Conservation (phyloP, 2,329 filamentous ascomycete species). For the Hypoxylon sp. region DNA sequence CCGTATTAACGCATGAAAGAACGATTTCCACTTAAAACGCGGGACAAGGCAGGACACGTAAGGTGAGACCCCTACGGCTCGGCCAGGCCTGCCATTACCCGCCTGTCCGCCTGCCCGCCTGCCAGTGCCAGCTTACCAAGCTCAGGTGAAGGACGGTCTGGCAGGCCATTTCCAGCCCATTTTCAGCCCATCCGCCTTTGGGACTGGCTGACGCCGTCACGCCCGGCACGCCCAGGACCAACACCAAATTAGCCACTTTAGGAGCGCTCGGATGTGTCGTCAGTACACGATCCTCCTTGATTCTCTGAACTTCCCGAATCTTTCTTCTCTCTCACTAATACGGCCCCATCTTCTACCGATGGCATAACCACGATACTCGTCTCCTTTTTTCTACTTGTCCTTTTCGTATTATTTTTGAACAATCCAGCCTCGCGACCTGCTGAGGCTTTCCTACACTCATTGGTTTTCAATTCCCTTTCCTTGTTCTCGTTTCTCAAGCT, state of each 20-base stretch:
- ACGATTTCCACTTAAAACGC: constrained; percentile 16
- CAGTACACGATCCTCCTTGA: not conserved
- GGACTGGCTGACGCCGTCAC: not conserved
- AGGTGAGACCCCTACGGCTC: constrained; percentile 10
- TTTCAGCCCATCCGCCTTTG: not conserved
- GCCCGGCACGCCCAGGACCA: no score
- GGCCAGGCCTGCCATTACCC: not conserved
- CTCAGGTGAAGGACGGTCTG: constrained; percentile 1
- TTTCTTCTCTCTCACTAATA: not conserved
- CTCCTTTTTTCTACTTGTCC: not conserved
- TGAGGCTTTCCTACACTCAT: not conserved
- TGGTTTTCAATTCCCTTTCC: not conserved
- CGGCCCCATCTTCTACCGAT: not conserved
- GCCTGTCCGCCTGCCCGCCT: no score
- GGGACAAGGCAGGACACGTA: constrained; percentile 18
- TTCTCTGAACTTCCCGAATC: not conserved
- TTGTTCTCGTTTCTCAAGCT: not conserved
- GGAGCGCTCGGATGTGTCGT: constrained; percentile 1
- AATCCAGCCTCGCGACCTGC: not conserved
- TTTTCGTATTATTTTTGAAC: no score
- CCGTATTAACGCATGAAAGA: not conserved
- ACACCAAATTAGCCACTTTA: constrained; percentile 1
- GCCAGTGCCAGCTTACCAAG: not conserved
- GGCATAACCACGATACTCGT: not conserved
- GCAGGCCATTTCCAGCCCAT: not conserved